phyloP scores from a whole-genome alignment of 129 eudicot species.

The Arctium lappa region DNA sequence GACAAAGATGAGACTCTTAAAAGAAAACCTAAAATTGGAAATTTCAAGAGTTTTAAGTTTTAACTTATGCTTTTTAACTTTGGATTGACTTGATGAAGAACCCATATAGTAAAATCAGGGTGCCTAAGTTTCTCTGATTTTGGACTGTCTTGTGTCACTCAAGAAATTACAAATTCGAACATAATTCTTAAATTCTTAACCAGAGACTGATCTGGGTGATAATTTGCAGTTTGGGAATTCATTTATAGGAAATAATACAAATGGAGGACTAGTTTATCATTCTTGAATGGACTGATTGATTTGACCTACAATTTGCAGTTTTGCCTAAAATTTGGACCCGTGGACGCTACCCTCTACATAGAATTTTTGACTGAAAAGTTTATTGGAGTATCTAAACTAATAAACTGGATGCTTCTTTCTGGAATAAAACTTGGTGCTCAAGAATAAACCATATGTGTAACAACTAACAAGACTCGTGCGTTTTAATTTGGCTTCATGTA shows the following conservation, averaged over 20 bases:
- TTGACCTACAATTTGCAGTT: conserved; percentile 21
- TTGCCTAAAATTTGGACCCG: conserved; percentile 9
- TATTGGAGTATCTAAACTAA: conserved; percentile 12
- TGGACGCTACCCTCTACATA: neutral
- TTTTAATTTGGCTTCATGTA: neutral
- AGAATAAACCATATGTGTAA: conserved; percentile 20
- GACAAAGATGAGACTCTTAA: conserved; percentile 31
- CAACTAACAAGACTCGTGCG: neutral
- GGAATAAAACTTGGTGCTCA: conserved; percentile 17
- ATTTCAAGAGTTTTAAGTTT: conserved; percentile 11
- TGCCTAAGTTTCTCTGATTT: conserved; percentile 1
- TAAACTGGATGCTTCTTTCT: conserved; percentile 19
- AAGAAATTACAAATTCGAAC: neutral
- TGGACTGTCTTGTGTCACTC: conserved; percentile 23
- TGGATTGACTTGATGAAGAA: conserved; percentile 28
- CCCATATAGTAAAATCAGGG: neutral
- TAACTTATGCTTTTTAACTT: conserved; percentile 4
- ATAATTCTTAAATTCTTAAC: neutral
- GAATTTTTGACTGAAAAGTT: conserved; percentile 13
- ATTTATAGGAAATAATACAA: neutral
- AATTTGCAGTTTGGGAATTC: neutral
- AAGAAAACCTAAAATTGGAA: conserved; percentile 12
- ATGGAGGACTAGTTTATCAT: neutral
- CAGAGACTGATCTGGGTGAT: conserved; percentile 8
- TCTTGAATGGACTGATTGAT: conserved; percentile 8